These are phyloP conservation scores for Diaporthe humulicola DNA, from an alignment of 2,329 filamentous ascomycete genomes.

Conservation along the genomic window DNA sequence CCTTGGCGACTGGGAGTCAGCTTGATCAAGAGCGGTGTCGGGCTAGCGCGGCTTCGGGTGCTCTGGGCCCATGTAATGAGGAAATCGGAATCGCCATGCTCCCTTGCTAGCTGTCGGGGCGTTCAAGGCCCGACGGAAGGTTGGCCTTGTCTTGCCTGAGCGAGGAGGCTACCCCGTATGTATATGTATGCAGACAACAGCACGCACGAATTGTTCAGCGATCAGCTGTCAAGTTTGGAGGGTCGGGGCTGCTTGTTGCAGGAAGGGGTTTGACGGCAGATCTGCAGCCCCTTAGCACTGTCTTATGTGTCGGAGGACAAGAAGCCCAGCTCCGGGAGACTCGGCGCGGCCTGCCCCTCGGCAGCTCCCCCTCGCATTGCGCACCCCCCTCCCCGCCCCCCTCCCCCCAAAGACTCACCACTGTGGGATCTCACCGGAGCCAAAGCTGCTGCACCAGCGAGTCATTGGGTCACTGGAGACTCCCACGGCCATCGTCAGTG, in stretches of 20 bases:
- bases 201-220: neutral
- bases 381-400: neutral
- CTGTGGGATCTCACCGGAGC: neutral
- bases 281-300: conserved; percentile 13
- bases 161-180: neutral
- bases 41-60: conserved; percentile 25
- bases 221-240: neutral
- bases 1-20: conserved; percentile 29
- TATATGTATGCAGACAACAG: neutral
- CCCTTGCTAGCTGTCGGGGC: conserved; percentile 12
- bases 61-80: conserved; percentile 14
- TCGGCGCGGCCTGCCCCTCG: conserved; percentile 14
- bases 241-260: neutral
- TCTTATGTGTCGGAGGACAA: conserved; percentile 27
- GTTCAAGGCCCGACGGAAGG: neutral
- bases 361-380: neutral
- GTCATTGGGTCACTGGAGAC: neutral
- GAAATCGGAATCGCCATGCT: neutral
- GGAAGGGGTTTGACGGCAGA: conserved; percentile 14
- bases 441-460: neutral
- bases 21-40: conserved; percentile 28
- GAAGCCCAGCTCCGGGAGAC: conserved; percentile 24
- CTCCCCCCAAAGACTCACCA: neutral
- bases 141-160: neutral
- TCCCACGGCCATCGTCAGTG: neutral